Conservation (phyloP, 345 rosid genomes). For the Aquilaria malaccensis region DNA sequence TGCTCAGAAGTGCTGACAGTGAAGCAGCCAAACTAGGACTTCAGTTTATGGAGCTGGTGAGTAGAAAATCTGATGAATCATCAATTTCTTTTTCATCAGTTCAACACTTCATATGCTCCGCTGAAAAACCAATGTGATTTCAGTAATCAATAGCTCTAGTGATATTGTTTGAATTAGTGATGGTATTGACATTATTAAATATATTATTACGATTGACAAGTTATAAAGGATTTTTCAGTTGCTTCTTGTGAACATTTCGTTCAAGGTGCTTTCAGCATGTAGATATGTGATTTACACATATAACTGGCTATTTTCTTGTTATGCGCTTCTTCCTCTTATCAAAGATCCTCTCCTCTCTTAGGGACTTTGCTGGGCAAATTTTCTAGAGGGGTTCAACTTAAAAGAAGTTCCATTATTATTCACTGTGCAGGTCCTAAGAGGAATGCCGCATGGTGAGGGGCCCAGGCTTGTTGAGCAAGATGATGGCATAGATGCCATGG, state of each 20-base stretch:
- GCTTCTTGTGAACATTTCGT: neutral
- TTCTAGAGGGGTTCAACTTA: too few relatives aligned
- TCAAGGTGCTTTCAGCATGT: neutral
- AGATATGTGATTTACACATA: neutral
- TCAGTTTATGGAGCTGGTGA: constrained; percentile 95
- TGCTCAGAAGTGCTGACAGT: constrained; percentile 76
- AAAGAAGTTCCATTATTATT: neutral
- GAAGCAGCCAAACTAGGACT: constrained; percentile 91
- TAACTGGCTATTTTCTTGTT: neutral
- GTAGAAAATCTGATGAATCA: constrained; percentile 14
- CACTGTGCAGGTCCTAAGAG: constrained; percentile 65
- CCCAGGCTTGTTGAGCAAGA: constrained; percentile 78
- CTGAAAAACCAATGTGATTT: too few relatives aligned
- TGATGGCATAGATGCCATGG: constrained; percentile 98
- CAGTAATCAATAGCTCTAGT: too few relatives aligned
- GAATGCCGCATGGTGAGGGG: constrained; percentile 89
- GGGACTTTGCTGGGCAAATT: neutral
- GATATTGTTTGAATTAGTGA: too few relatives aligned
- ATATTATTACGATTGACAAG: neutral
- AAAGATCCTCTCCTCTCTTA: neutral
- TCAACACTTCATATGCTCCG: too few relatives aligned
- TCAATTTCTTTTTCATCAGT: neutral
- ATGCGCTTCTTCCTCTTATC: neutral
- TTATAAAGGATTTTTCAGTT: neutral
- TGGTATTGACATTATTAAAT: too few relatives aligned